Evolutionary conservation across 768 basidiomycete species (phyloP).

Genomic region (Astraeus odoratus): DNA sequence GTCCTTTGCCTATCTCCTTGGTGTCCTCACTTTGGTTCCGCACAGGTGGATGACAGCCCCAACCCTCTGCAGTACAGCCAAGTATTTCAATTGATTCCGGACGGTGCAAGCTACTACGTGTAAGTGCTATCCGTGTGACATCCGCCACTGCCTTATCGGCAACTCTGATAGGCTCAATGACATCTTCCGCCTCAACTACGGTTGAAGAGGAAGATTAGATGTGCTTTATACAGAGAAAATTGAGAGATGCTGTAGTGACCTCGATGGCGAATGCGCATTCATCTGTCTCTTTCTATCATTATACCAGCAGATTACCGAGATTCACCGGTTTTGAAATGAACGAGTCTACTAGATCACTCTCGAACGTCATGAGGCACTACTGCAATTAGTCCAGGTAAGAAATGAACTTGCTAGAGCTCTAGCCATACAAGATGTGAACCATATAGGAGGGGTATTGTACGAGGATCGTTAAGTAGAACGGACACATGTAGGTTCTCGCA

Average conservation of each 20-base stretch:
- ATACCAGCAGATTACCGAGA: background rate
- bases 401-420: conserved; percentile 8
- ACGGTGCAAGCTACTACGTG: conserved; percentile 77
- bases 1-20: background rate
- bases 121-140: conserved; percentile 34
- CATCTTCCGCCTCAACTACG: conserved; percentile 87
- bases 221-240: conserved; percentile 1
- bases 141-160: conserved; percentile 2
- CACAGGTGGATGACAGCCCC: conserved; percentile 70
- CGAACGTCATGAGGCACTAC: background rate
- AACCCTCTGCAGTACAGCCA: conserved; percentile 90
- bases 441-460: conserved; percentile 26
- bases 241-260: conserved; percentile 10
- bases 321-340: background rate
- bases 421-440: conserved; percentile 11
- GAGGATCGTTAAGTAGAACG: conserved; percentile 12
- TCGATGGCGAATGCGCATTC: conserved; percentile 13
- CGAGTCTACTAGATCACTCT: background rate
- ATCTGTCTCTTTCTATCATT: conserved; percentile 9
- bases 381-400: background rate
- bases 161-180: conserved; percentile 62
- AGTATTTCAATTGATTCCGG: conserved; percentile 84
- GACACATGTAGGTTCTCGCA: background rate
- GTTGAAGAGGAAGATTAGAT: conserved; percentile 18
- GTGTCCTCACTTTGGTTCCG: conserved; percentile 3